phyloP scores from a whole-genome alignment of 1,284 basidiomycete species.

The Mycena citricolor region DNA sequence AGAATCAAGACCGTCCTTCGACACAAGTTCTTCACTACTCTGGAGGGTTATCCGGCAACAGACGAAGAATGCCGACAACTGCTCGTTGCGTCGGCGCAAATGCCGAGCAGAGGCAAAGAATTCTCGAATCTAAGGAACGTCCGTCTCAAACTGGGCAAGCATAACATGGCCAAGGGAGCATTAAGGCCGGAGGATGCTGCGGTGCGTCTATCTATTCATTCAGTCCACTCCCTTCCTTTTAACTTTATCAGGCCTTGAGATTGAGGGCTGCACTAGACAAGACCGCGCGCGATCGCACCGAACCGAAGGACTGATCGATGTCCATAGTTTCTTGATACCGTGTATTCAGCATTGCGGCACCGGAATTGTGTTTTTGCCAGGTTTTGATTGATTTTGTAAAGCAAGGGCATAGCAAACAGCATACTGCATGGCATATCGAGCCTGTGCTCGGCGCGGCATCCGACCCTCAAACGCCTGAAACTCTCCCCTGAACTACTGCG shows the following conservation, averaged over 20 bases:
- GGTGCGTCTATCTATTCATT: conserved; percentile 40
- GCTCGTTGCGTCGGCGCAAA: conserved; percentile 49
- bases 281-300: conserved; percentile 45
- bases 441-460: conserved; percentile 18
- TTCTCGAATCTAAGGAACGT: conserved; percentile 19
- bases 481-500: too few relatives aligned
- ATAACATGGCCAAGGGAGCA: conserved; percentile 85
- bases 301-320: neutral
- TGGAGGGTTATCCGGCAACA: conserved; percentile 69
- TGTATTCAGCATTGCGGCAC: conserved; percentile 18
- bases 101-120: conserved; percentile 28
- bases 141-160: conserved; percentile 51
- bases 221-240: conserved; percentile 1
- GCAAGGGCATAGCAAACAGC: conserved; percentile 22
- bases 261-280: conserved; percentile 59
- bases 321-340: conserved; percentile 21
- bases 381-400: conserved; percentile 19
- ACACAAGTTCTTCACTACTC: conserved; percentile 83
- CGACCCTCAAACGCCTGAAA: too few relatives aligned
- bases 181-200: conserved; percentile 77
- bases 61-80: conserved; percentile 71
- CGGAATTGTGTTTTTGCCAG: conserved; percentile 17
- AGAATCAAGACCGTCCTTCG: conserved; percentile 83
- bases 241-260: conserved; percentile 48
- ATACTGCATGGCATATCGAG: conserved; percentile 24